Evolutionary conservation across 345 rosid species (phyloP), one percentile per base, ranked within the genome.

Genomic region (Boechera stricta): DNA sequence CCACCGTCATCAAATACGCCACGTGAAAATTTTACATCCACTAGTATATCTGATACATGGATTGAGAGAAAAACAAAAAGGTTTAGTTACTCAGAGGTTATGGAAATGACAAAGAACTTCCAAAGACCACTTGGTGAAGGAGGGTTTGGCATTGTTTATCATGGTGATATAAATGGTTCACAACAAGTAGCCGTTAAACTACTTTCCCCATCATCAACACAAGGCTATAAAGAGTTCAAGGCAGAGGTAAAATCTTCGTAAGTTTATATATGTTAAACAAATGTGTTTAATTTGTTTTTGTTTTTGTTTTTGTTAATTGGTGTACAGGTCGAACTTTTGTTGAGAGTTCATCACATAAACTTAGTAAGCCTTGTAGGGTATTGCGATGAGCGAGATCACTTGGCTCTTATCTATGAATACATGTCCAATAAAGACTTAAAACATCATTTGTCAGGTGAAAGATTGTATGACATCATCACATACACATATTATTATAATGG

Each of bases 111-210:
- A 24, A 52, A 73, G 5, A 79, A 85, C 52, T 87, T 87, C 4
- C 3, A 54, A 16, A 81, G 5, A 42, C 32, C 73, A 3, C 53
- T 82, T 3, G 89, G 89, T 5, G 67, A 81, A 70, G 91, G 87
- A 42, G 86, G 87, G 3, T 85, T 84, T 44, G 91, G 91, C 31
- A 61, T 71, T 4, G 91, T 87, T 1, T 85, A 82, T 61, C 69
- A 51, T 36, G 91, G 87, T 0, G 2, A 3, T 21, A 5, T 84
- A 8, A 1, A 68, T 4, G 36, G 26, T 53, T 51, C 72, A 18
- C 12, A 67, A 2, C 32, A 67, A 54, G 73, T 54, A 38, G 73
- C 61, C 0, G 52, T 69, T 0, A 67, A 70, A 70, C 0, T 70
- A 31, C 74, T 57, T 7, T 55, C 74, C 0, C 4, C 3, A 15